Evolutionary conservation across 1,284 basidiomycete species (phyloP).

Genomic region (Ganoderma meredithae): DNA sequence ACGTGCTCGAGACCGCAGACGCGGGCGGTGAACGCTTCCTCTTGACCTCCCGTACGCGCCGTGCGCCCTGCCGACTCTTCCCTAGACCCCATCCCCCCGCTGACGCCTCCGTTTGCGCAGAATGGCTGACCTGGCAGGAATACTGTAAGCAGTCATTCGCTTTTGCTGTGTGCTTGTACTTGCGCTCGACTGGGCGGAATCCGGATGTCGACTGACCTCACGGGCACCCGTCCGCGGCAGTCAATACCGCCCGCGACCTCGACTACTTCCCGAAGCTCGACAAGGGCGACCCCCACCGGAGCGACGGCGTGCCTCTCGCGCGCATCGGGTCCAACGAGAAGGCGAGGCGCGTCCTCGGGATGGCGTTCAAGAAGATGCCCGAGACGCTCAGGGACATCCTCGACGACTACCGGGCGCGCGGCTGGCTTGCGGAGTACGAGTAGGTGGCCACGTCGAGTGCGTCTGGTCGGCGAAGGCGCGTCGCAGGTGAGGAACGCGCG

Average conservation of each 20-base stretch:
- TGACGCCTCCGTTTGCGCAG: constrained; percentile 9
- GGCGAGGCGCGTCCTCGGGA: constrained; percentile 22
- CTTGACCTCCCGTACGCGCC: constrained; percentile 39
- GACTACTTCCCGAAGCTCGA: constrained; percentile 20
- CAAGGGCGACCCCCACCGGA: constrained; percentile 7
- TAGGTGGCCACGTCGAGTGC: neutral
- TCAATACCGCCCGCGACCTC: constrained; percentile 14
- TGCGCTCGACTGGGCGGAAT: no score
- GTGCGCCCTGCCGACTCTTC: no score
- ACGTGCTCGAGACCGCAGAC: constrained; percentile 52
- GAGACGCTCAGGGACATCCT: constrained; percentile 24
- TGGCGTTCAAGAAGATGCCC: constrained; percentile 13
- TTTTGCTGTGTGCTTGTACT: no score
- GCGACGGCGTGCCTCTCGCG: neutral
- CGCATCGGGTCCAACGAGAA: constrained; percentile 16
- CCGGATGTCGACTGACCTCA: no score
- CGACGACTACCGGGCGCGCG: constrained; percentile 23
- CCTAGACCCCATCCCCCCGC: neutral
- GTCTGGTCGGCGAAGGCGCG: no score
- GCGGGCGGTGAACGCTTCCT: constrained; percentile 63
- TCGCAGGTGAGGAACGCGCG: no score
- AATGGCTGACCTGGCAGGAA: constrained; percentile 17
- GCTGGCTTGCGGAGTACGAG: constrained; percentile 21
- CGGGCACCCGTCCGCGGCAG: neutral
- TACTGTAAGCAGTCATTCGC: constrained; percentile 13